These are phyloP conservation scores for Alternaria sp. DNA, from an alignment of 2,329 filamentous ascomycete genomes.

Conservation along the genomic window DNA sequence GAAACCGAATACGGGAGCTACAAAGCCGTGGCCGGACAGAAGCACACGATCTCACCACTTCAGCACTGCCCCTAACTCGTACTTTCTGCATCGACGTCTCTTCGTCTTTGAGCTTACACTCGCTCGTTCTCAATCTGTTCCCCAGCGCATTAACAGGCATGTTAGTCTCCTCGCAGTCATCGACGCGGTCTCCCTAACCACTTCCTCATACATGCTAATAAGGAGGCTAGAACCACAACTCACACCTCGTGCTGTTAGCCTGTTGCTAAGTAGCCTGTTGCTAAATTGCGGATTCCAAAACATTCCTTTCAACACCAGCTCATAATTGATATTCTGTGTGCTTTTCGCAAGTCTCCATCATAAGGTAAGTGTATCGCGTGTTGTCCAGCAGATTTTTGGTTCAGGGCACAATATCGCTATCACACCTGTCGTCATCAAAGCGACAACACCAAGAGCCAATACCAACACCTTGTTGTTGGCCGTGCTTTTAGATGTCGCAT, in stretches of 20 bases:
- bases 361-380: neutral
- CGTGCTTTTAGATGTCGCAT: neutral
- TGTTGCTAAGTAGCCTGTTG: neutral
- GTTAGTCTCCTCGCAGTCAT: neutral
- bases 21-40: conserved; percentile 7
- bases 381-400: neutral
- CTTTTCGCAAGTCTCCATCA: neutral
- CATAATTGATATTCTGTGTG: neutral
- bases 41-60: conserved; percentile 18
- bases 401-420: conserved; percentile 5
- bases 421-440: neutral
- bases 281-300: neutral
- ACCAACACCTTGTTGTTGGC: neutral
- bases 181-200: neutral
- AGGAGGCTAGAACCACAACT: neutral
- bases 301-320: neutral
- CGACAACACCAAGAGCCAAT: neutral
- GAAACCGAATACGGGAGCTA: conserved; percentile 10
- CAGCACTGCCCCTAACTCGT: conserved; percentile 12
- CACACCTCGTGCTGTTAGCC: neutral
- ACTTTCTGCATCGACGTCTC: conserved; percentile 9
- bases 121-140: neutral
- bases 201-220: neutral
- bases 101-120: neutral
- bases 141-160: conserved; percentile 5